Evolutionary conservation across 495 filamentous ascomycete species (phyloP).

Genomic region (Tuber indicum): DNA sequence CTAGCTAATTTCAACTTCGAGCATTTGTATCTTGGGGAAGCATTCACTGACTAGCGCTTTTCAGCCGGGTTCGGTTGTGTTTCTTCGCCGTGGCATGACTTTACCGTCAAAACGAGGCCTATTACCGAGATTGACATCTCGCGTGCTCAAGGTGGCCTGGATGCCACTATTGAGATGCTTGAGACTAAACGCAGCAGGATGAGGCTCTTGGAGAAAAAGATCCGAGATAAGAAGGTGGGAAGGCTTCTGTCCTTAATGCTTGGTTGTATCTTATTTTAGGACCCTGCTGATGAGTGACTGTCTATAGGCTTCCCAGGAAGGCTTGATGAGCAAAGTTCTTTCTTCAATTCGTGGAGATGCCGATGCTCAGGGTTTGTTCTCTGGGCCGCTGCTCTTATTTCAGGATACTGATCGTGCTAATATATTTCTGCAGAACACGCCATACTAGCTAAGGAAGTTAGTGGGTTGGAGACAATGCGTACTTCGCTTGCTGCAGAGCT

Average conservation of each 20-base stretch:
- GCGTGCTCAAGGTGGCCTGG: constrained; percentile 65
- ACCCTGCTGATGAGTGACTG: constrained; percentile 4
- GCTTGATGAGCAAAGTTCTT: constrained; percentile 62
- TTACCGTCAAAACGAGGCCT: constrained; percentile 54
- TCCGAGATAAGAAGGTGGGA: constrained; percentile 35
- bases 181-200: constrained; percentile 61
- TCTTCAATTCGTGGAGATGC: constrained; percentile 56
- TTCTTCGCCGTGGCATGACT: constrained; percentile 72
- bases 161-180: constrained; percentile 70
- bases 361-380: constrained; percentile 55
- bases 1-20: constrained; percentile 2
- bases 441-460: constrained; percentile 63
- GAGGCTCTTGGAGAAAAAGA: constrained; percentile 52
- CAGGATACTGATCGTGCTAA: constrained; percentile 3
- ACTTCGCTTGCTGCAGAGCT: constrained; percentile 58
- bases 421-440: constrained; percentile 25
- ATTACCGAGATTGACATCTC: constrained; percentile 64
- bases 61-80: constrained; percentile 69
- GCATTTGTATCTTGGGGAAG: not conserved
- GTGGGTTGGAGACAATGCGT: constrained; percentile 71
- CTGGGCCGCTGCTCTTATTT: not conserved
- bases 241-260: constrained; percentile 4
- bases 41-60: constrained; percentile 3
- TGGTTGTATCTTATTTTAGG: constrained; percentile 2
- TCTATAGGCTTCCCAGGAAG: constrained; percentile 44